Evolutionary conservation across 148 eudicot genomes (phyloP), one percentile per base, ranked within the genome.

Genomic region (Silene uniflora): DNA sequence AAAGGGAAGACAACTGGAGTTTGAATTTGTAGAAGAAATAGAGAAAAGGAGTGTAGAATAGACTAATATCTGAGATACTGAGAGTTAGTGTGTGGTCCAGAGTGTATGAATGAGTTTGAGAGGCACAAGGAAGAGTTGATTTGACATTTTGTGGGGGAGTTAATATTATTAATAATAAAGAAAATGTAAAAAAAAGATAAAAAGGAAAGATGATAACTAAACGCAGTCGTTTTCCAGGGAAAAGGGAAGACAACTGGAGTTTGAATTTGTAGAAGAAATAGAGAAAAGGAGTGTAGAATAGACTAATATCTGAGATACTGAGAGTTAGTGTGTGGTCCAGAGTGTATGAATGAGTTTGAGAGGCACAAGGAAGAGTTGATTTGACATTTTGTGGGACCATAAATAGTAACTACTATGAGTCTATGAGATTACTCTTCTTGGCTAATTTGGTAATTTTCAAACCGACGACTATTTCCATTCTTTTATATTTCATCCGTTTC

Each of bases 361-460:
- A 55, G 54, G 44, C 42, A 52, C 55, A 23, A 55, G 71, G 62
- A 13, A 47, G 56, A 44, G 49, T 18, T 18, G 56, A 27, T 24
- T 8, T 49, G 52, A 49, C 55, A 49, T 49, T 10, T 25, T 79
- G 81, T 79, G 82, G 78, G 78, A 78, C 46, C 82, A 79, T 12
- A 79, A 74, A 79, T 79, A 79, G 82, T 75, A 79, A 79, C 62
- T 69, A 27, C 77, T 58, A 67, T 6, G 69, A 42, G 76, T 19
- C 77, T 58, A 67, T 6, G 69, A 42, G 76, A 47, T 24, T 39
- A 19, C n/a, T 79, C 47, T 18, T 32, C 69, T 27, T 79, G 73
- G 73, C 77, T 17, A 73, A 73, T n/a, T 42, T 79, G 73, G 76
- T 78, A 73, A 67, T 54, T 21, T 29, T 46, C 52, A 27, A 27